Evolutionary conservation across 1,139 yeast species (phyloP), one percentile per base, ranked within the genome.

Genomic region (Starmera stellimalicola): DNA sequence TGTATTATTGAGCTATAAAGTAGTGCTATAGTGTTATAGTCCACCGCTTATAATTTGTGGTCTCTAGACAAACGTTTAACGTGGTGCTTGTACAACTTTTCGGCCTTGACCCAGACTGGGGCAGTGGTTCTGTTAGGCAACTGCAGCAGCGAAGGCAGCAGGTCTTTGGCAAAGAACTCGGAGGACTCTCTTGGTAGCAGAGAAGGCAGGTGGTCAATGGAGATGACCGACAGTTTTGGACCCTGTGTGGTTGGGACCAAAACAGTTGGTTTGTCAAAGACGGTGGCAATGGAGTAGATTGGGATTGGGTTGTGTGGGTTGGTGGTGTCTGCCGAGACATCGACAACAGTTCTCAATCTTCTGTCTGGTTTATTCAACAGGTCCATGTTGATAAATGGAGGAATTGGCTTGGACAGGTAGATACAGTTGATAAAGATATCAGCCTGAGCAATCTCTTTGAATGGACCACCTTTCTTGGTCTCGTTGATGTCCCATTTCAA

Each of bases 301-400:
- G 98, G 98, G 42, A 91, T 74, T 40, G 98, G 98, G 64, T 91
- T 91, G 67, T 87, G 93, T 40, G 97, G 97, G 60, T 91, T 93
- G 37, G 98, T 91, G 33, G 97, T 91, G 62, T 93, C 98, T 38
- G 98, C 98, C 37, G 95, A 84, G 37, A 91, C 98, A 59, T 91
- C 98, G 34, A 91, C 96, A 44, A 93, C 85, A 16, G 93, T 84
- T 58, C 91, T 78, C 55, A 91, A 73, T 47, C 71, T 78, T 73
- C 98, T 83, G 34, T 55, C 48, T 23, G 59, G 54, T 37, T 58
- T 62, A 62, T 82, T 81, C 57, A 91, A 71, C 40, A 72, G 58
- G 24, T 81, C 83, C 48, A 58, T 60, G 60, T 79, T 75, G 54
- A 87, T 69, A 55, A 91, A 93, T 38, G 97, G 96, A 32, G 97